Evolutionary conservation across 306 rosid species (phyloP).

Genomic region (Prinsepia uniflora): DNA sequence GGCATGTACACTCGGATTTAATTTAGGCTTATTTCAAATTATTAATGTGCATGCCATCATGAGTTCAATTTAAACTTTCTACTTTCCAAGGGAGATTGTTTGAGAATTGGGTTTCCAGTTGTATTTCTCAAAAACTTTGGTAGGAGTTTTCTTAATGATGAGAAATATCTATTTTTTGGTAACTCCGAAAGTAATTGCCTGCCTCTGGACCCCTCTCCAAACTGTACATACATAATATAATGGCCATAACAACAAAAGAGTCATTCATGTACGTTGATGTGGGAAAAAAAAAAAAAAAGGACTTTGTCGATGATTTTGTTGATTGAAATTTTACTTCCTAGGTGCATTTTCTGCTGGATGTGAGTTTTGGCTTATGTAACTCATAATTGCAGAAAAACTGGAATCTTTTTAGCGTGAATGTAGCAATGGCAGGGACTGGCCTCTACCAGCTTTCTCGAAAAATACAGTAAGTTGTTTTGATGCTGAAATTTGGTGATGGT

Average conservation of each 20-base stretch:
- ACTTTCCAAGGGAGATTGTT: not conserved
- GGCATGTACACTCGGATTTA: not conserved
- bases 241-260: not conserved
- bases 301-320: not conserved
- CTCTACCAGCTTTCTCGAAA: constrained; percentile 83
- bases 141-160: not conserved
- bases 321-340: not conserved
- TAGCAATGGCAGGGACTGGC: constrained; percentile 95
- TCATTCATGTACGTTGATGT: not conserved
- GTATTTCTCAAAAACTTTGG: not conserved
- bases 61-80: not conserved
- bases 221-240: not conserved
- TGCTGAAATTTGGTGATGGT: not conserved
- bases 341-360: not conserved
- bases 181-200: not conserved
- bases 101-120: not conserved
- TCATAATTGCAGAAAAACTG: constrained; percentile 75
- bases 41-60: not conserved
- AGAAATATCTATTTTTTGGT: not conserved
- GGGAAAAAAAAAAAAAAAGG: not conserved
- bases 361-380: constrained; percentile 11
- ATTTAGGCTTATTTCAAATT: not conserved
- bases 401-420: constrained; percentile 82
- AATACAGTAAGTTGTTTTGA: constrained; percentile 47
- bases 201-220: not conserved